phyloP scores from a whole-genome alignment of 2,329 filamentous ascomycete genomes.

The Diaporthe eres region DNA sequence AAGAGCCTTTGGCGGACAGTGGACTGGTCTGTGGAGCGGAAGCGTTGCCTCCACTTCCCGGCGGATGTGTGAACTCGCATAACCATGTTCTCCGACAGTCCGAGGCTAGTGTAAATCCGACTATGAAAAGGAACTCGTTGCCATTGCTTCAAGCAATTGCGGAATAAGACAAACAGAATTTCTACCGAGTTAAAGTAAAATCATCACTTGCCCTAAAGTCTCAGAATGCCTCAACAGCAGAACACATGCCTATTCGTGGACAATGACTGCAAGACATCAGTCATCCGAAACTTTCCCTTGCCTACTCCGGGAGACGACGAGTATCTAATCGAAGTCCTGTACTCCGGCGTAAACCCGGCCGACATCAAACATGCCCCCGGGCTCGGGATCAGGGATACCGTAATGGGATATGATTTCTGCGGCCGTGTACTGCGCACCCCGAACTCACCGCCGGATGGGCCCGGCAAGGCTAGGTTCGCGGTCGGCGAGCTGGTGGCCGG shows the following conservation, averaged over 20 bases:
- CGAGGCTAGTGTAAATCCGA: constrained; percentile 21
- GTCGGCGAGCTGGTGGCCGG: constrained; percentile 9
- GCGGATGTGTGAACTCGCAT: neutral
- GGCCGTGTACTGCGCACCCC: constrained; percentile 20
- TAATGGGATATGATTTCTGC: constrained; percentile 42
- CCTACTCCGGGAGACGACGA: constrained; percentile 28
- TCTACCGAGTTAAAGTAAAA: neutral
- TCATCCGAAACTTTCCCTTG: neutral
- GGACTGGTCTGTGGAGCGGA: neutral
- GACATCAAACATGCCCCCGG: constrained; percentile 37
- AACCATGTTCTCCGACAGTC: neutral
- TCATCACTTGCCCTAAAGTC: too few relatives aligned
- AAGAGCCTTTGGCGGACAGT: neutral
- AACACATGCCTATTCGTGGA: constrained; percentile 6
- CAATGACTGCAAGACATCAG: constrained; percentile 18
- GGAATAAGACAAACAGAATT: neutral
- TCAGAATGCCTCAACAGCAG: constrained; percentile 1
- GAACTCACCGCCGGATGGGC: neutral
- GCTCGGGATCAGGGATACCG: constrained; percentile 34
- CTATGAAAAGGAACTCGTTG: neutral
- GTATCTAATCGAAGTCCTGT: constrained; percentile 37
- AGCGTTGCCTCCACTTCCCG: constrained; percentile 8
- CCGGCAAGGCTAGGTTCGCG: neutral
- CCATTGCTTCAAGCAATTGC: neutral
- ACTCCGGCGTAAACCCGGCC: constrained; percentile 41